Evolutionary conservation across 495 filamentous ascomycete genomes (phyloP), one percentile per base, ranked within the genome.

Genomic region (Amniculicola lignicola): DNA sequence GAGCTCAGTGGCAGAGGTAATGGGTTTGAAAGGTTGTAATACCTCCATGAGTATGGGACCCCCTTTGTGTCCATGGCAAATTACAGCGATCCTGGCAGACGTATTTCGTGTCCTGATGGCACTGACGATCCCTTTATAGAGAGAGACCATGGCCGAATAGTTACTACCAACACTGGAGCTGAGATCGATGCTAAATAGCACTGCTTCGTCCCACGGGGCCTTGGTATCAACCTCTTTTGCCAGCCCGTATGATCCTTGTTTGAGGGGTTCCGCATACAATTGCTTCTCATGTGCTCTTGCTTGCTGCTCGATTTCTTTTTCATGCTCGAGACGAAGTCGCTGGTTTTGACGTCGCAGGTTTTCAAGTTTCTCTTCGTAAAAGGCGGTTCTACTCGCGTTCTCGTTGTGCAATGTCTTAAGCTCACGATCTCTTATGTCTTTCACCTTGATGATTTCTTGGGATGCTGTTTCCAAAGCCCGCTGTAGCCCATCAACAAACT

Each of bases 381-480:
- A 40, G 16, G 37, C 37, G 11, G 37, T 12, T 40, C n/a, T n/a
- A n/a, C n/a, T n/a, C n/a, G n/a, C n/a, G n/a, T n/a, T n/a, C n/a
- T 12, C 37, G 37, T 9, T 40, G 37, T 40, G 11, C 15, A 40
- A 12, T 12, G 11, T 16, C 37, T 10, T 16, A 16, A 9, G 37
- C 6, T 40, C 37, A 40, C 37, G 37, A 40, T 40, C 19, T 18
- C 37, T 16, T 16, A 40, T 40, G 11, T 40, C 37, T 40, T 40
- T 40, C 37, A 40, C 10, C 16, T 40, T 16, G 15, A 9, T 40
- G 16, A 40, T 40, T 40, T 40, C 10, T 12, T 10, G 7, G 19
- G 37, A 12, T 40, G 37, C 37, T 40, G 37, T 40, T 16, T 40
- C 37, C 37, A 40, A 40, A 40, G 37, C 37, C 37, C 37, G 37